phyloP scores from a whole-genome alignment of 371 early-diverging fungal species.

The Phascolomyces articulosus region DNA sequence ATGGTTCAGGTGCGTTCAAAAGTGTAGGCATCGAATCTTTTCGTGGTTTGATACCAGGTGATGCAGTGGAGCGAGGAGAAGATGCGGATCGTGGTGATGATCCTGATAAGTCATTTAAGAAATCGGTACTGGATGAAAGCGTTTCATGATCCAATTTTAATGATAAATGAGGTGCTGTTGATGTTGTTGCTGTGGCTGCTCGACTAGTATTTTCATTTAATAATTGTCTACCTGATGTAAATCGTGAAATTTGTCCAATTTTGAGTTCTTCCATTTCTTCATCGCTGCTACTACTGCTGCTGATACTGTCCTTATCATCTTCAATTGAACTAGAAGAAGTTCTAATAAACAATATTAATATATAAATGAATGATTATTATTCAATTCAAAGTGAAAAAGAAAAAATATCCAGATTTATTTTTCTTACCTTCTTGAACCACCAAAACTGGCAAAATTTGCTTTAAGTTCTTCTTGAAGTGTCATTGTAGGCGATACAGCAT shows the following conservation, averaged over 20 bases:
- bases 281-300: not conserved
- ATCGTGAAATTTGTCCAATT: not conserved
- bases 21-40: not conserved
- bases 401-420: too few species aligned
- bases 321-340: not conserved
- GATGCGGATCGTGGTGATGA: not conserved
- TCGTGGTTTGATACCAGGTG: not conserved
- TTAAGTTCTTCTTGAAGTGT: conserved; percentile 18
- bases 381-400: not conserved
- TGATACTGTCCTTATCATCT: not conserved
- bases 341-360: too few species aligned
- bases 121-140: not conserved
- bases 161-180: not conserved
- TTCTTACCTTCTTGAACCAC: conserved; percentile 9
- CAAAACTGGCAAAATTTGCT: conserved; percentile 9
- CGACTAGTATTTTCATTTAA: not conserved
- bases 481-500: conserved; percentile 7
- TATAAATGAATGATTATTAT: not conserved
- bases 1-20: not conserved
- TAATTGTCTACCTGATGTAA: not conserved
- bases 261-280: not conserved
- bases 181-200: not conserved
- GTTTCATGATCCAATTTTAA: not conserved
- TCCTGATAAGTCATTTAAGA: not conserved
- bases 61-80: not conserved